Conservation (phyloP, 768 basidiomycete species). For the Boletus tomentosulus region DNA sequence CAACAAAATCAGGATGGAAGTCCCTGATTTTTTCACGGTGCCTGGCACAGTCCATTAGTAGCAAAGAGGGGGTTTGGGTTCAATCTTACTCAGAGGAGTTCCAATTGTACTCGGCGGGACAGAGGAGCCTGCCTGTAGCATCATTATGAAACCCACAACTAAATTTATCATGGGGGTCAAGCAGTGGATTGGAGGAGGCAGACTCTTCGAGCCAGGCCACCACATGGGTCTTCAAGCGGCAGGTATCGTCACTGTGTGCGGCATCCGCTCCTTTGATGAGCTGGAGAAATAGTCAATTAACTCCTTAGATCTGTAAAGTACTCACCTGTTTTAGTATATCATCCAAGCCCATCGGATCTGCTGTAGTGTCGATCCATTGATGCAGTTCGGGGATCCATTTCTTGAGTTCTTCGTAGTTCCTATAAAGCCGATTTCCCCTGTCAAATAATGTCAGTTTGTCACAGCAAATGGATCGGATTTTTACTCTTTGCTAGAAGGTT, state of each 20-base stretch:
- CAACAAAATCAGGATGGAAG: too few relatives aligned
- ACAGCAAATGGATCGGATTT: background rate
- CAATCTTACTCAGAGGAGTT: too few relatives aligned
- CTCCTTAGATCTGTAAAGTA: background rate
- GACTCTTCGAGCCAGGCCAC: too few relatives aligned
- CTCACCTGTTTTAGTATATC: background rate
- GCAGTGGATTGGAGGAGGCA: too few relatives aligned
- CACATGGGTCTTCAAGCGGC: background rate
- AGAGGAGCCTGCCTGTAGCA: too few relatives aligned
- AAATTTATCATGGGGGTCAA: too few relatives aligned
- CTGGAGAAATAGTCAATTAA: background rate
- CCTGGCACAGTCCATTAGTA: too few relatives aligned
- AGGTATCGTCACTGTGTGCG: background rate
- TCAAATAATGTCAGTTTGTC: background rate
- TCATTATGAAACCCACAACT: too few relatives aligned
- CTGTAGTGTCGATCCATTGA: background rate
- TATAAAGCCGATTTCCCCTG: background rate
- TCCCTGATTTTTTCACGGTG: too few relatives aligned
- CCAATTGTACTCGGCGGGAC: too few relatives aligned
- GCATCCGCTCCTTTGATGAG: background rate
- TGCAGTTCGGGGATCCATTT: background rate
- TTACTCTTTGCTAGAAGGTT: background rate
- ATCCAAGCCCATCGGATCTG: background rate
- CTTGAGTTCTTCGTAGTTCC: background rate
- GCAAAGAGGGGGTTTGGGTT: too few relatives aligned